Percentiles rank a stretch among this genome's conserved stretches.
Evolutionary conservation across 495 filamentous ascomycete genomes (phyloP).

Genomic region (Aspergillus hancockii): DNA sequence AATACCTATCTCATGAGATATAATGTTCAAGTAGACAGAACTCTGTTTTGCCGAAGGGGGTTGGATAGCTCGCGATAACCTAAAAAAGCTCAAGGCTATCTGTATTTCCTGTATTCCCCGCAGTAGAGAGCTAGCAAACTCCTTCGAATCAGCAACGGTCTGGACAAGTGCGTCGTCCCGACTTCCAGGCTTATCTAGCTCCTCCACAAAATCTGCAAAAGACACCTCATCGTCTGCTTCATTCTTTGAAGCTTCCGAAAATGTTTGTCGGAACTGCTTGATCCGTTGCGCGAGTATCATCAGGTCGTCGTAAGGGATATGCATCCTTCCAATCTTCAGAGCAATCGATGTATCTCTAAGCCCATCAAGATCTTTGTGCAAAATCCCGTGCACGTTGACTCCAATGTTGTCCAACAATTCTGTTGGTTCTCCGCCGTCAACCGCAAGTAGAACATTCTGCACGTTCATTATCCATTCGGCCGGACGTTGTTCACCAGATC

Average conservation of each 20-base stretch:
- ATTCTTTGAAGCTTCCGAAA: constrained; percentile 33
- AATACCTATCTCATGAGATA: constrained; percentile 93
- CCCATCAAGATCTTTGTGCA: constrained; percentile 86
- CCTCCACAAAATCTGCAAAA: constrained; percentile 75
- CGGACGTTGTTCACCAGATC: constrained; percentile 70
- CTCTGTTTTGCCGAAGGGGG: constrained; percentile 62
- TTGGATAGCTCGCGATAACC: constrained; percentile 75
- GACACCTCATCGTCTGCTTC: constrained; percentile 57
- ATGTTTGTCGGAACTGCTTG: constrained; percentile 38
- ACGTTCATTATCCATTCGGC: constrained; percentile 92
- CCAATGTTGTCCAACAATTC: constrained; percentile 88
- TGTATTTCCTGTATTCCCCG: constrained; percentile 95
- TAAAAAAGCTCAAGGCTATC: constrained; percentile 90
- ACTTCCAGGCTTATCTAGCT: constrained; percentile 72
- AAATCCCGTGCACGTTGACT: constrained; percentile 85
- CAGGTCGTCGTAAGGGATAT: constrained; percentile 88
- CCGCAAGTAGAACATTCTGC: constrained; percentile 83
- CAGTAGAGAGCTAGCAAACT: constrained; percentile 86
- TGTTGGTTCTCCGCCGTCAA: constrained; percentile 79
- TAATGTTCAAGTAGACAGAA: constrained; percentile 77
- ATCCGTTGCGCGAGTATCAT: constrained; percentile 57
- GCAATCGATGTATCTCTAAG: constrained; percentile 88
- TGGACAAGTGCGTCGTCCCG: constrained; percentile 75
- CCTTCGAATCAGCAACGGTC: constrained; percentile 88
- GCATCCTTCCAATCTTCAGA: constrained; percentile 85